A percentile compares a stretch with the other conserved stretches of the same genome.
Conservation (phyloP, 169 alveolate species). For the Plasmodium sp. region DNA sequence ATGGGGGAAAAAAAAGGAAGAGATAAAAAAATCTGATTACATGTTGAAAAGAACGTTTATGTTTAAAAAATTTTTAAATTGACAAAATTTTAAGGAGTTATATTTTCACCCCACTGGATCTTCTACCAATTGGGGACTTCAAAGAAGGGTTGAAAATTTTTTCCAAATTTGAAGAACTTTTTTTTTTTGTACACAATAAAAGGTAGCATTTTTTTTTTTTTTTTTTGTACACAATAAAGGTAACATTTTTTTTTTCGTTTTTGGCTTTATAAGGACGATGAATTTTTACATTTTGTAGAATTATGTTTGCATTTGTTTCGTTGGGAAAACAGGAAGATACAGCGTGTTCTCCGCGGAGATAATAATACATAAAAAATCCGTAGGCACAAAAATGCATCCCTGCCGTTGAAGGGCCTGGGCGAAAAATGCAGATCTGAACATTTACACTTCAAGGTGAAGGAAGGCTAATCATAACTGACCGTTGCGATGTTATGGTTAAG, state of each 20-base stretch:
- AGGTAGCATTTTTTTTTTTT: background rate
- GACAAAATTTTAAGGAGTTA: background rate
- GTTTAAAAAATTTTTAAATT: background rate
- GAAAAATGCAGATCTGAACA: background rate
- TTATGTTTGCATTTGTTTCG: background rate
- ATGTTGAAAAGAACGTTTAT: background rate
- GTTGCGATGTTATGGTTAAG: background rate
- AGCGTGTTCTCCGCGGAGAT: background rate
- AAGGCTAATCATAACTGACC: background rate
- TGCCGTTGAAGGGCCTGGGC: background rate
- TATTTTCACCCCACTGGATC: background rate
- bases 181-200: slow-evolving; percentile 4
- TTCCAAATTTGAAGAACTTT: background rate
- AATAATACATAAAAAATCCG: background rate
- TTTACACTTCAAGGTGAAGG: background rate
- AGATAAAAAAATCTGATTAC: background rate
- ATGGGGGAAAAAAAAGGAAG: background rate
- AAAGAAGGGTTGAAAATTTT: background rate
- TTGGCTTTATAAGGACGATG: background rate
- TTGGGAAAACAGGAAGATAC: background rate
- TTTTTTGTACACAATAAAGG: background rate
- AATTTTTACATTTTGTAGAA: background rate
- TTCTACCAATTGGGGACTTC: background rate
- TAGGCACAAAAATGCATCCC: background rate
- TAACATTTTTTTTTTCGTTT: background rate